A percentile compares a stretch with the other conserved stretches of the same genome.
These are phyloP conservation scores for Botryotinia narcissicola DNA, from an alignment of 2,329 filamentous ascomycete genomes.

Conservation along the genomic window DNA sequence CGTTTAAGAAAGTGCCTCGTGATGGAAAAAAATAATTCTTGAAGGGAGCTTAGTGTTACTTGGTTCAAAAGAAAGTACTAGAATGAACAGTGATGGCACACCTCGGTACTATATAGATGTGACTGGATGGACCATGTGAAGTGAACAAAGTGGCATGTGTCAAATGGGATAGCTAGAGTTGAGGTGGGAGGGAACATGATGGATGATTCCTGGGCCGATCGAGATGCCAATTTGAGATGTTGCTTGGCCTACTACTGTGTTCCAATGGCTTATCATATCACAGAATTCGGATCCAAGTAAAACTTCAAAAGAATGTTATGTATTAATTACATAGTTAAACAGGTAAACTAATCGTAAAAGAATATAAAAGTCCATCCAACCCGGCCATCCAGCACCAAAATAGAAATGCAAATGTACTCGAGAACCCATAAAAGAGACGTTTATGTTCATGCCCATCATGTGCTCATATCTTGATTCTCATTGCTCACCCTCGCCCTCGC, in stretches of 20 bases:
- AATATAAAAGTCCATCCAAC: constrained; percentile 4
- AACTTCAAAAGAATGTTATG: not conserved
- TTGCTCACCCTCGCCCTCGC: not conserved
- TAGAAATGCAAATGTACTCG: not conserved
- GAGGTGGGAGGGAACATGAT: not conserved
- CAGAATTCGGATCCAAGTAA: not conserved
- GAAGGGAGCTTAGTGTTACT: not conserved
- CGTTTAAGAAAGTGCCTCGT: not conserved
- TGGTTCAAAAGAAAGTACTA: not conserved
- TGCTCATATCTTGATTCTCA: not conserved
- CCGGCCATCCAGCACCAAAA: constrained; percentile 5
- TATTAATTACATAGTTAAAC: constrained; percentile 4
- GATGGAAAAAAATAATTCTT: too few species aligned
- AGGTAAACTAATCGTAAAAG: not conserved
- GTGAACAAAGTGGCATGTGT: not conserved
- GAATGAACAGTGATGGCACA: not conserved
- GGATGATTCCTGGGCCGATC: not conserved
- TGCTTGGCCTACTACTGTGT: not conserved
- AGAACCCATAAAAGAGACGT: not conserved
- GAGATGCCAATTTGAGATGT: not conserved
- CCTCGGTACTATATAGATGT: too few species aligned
- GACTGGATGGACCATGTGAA: too few species aligned
- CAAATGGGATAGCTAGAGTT: not conserved
- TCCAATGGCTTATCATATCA: not conserved
- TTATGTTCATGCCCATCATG: not conserved